Conservation (phyloP, 306 rosid species). For the Cicer bijugum region DNA sequence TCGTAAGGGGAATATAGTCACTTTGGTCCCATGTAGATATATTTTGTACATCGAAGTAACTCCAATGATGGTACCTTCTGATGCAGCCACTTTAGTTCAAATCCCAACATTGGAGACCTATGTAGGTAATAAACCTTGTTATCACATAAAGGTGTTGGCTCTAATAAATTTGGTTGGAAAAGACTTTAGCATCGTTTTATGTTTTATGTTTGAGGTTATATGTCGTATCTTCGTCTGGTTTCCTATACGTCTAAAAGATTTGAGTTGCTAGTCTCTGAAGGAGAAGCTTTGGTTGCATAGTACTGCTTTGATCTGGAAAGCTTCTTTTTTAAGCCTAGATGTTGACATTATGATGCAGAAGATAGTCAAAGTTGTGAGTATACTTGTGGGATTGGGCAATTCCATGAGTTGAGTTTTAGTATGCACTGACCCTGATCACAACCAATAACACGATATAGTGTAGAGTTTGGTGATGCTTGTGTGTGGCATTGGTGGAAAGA, state of each 20-base stretch:
- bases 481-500: not conserved
- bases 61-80: not conserved
- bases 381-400: not conserved
- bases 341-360: not conserved
- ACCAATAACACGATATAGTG: not conserved
- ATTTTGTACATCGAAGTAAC: not conserved
- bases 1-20: not conserved
- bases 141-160: not conserved
- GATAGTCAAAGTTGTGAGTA: not conserved
- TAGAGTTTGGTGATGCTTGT: not conserved
- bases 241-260: constrained; percentile 4
- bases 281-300: not conserved
- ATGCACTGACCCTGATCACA: not conserved
- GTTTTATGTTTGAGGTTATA: not conserved
- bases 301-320: not conserved
- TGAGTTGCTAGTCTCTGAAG: constrained; percentile 9
- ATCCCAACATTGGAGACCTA: not conserved
- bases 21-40: not conserved
- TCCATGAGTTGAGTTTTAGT: not conserved
- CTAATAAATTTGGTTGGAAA: not conserved
- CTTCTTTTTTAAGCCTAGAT: not conserved
- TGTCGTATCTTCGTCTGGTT: not conserved
- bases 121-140: constrained; percentile 25
- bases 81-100: not conserved
- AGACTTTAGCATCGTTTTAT: not conserved